These are phyloP conservation scores for Aureobasidium sp. DNA, from an alignment of 2,329 filamentous ascomycete genomes.

Conservation along the genomic window DNA sequence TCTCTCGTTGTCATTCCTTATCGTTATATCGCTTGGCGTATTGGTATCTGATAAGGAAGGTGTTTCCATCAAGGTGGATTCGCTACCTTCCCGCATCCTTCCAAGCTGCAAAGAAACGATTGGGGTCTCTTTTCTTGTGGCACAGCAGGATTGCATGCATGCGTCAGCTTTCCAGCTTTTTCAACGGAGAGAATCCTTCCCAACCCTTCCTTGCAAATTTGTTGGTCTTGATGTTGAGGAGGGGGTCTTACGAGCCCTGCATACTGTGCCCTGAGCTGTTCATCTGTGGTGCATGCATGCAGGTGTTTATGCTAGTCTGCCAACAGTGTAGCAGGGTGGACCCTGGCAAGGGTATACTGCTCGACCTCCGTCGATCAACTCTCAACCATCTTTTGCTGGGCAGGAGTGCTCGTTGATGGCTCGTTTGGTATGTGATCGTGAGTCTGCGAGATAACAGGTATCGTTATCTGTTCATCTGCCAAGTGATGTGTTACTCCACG, in stretches of 20 bases:
- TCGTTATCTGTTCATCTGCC: not conserved
- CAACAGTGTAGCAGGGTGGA: not conserved
- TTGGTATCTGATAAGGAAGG: not conserved
- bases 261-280: conserved; percentile 1
- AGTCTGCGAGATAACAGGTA: not conserved
- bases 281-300: not conserved
- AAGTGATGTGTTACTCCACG: not conserved
- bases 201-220: not conserved
- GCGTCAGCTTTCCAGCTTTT: not conserved
- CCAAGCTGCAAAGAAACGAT: not conserved
- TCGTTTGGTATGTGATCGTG: not conserved
- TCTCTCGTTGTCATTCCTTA: not conserved
- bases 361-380: not conserved
- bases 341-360: not conserved
- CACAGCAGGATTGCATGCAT: not conserved
- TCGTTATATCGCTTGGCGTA: not conserved
- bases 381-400: not conserved
- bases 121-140: not conserved
- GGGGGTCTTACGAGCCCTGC: not conserved
- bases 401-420: not conserved
- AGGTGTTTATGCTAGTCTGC: not conserved
- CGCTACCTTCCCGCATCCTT: not conserved
- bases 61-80: conserved; percentile 1
- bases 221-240: conserved; percentile 2
- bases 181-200: not conserved